Evolutionary conservation across 495 filamentous ascomycete genomes (phyloP), one percentile per base, ranked within the genome.

Genomic region (Peziza echinospora): DNA sequence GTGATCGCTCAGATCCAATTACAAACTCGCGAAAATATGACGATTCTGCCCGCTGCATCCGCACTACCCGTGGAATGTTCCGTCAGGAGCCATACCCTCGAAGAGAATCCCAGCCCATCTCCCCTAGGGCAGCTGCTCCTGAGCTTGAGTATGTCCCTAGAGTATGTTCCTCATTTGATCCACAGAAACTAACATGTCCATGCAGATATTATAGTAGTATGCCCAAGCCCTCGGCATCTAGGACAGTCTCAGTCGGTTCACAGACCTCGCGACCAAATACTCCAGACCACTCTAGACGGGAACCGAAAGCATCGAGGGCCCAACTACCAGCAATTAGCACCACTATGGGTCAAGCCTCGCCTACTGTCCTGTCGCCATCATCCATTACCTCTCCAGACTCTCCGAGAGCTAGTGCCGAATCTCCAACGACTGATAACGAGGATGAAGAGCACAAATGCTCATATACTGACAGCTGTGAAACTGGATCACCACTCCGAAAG

Each of bases 401-500:
- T 13, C 30, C 6, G 13, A 13, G 13, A 13, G 30, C 30, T 37
- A 17, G 19, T 1, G 13, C 30, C 13, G 30, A 37, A 13, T 37
- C 30, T 37, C 30, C 30, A 13, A 13, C 30, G 3, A 3, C 3
- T 11, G 30, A 37, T 37, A 37, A 11, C 30, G 30, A 11, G 13
- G 30, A 37, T 37, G 47, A 59, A 34, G 30, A 43, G 21, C 56
- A 52, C 17, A 59, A 53, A 25, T 60, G 57, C 23, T 59, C 56
- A 5, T 60, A 59, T 28, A 59, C 56, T 24, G 30, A 26, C 16
- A 24, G 42, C 43, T 76, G 73, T 52, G 61, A 65, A n/a, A 73
- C 71, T 0, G 63, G 62, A 11, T 67, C 66, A 10, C 62, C 61
- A 6, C 62, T 64, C 17, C 72, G 84, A 26, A 92, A 93, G 57